Base-by-base conservation (phyloP, 768 basidiomycete species). In the Lactifluus piperatus region DNA sequence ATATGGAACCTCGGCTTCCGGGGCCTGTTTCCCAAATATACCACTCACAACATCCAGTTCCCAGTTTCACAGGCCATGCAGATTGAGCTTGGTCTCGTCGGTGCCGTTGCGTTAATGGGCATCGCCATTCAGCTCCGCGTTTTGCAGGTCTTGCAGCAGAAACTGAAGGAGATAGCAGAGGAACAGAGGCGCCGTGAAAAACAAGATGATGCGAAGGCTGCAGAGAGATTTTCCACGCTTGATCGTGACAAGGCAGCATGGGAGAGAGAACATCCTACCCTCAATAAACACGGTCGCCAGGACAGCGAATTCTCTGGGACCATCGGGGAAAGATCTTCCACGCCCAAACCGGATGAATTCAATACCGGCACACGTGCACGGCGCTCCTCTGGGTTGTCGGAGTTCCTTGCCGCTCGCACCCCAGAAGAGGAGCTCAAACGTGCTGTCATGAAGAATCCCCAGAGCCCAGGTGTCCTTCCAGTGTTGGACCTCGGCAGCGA, bases 1-100 rank as follows among this genome's bases (percentile, higher is more conserved):
- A 76, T 97, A 51, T 97, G 89, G 85, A 98, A 97, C 70, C 76
- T 98, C 52, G 95, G 95, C 41, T 97, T 94, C 74, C 78, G 75
- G 2, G 67, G 74, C 5, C 73, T 97, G 29, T 97, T 94, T 71
- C 84, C 88, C 10, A 89, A 88, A 66, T 93, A 84, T 65, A 73
- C 77, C 22, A 72, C 75, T 53, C 79, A 83, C 66, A 76, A 79
- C 60, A 88, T 89, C 58, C 73, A 80, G 51, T 94, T 89, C 68
- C 91, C 93, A 30, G 83, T 94, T 53, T 81, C 88, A 5, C 92
- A 94, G 68, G 85, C 85, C 8, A 95, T 94, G 91, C 80, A 90
- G 69, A 93, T 97, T 58, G 94, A 97, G 68, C 79, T 97, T 30
- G 94, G 93, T 29, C 80, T 97, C 65, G 82, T 92, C 58, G 90